Evolutionary conservation across 257 asterid species (phyloP).

Genomic region (Schizonepeta tenuifolia): DNA sequence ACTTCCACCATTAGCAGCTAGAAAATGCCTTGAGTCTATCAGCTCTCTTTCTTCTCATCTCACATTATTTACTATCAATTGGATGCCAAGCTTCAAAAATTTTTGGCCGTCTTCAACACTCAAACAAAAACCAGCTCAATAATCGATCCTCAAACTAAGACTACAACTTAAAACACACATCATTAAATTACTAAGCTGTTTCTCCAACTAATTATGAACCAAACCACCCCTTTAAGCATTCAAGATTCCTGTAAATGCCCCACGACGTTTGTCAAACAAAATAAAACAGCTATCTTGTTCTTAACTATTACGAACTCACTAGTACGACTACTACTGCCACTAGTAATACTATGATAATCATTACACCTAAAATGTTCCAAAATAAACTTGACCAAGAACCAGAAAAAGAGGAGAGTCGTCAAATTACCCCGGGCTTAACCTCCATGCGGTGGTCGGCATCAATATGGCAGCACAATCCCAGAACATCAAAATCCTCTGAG

Average conservation of each 20-base stretch:
- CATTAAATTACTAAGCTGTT: slow-evolving; percentile 10
- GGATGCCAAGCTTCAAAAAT: background rate
- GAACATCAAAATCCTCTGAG: slow-evolving; percentile 78
- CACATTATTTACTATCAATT: background rate
- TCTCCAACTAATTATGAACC: slow-evolving; percentile 11
- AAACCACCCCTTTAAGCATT: slow-evolving; percentile 17
- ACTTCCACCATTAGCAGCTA: slow-evolving; percentile 2
- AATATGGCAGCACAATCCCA: slow-evolving; percentile 90
- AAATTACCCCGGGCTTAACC: slow-evolving; percentile 82
- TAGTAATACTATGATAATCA: background rate
- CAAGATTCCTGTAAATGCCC: background rate
- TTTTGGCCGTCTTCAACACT: slow-evolving; percentile 22
- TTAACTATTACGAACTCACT: background rate
- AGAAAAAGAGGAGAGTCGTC: background rate
- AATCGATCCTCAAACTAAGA: background rate
- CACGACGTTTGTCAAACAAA: background rate
- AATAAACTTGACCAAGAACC: background rate
- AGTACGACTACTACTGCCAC: background rate
- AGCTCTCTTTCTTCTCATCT: background rate
- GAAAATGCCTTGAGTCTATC: slow-evolving; percentile 17
- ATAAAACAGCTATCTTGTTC: background rate
- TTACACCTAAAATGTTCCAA: background rate
- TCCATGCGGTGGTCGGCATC: slow-evolving; percentile 86
- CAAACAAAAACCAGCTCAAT: slow-evolving; percentile 10
- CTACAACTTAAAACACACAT: slow-evolving; percentile 15